Evolutionary conservation across 2,329 filamentous ascomycete species (phyloP), one percentile per base, ranked within the genome.

Genomic region (Fusarium musae): DNA sequence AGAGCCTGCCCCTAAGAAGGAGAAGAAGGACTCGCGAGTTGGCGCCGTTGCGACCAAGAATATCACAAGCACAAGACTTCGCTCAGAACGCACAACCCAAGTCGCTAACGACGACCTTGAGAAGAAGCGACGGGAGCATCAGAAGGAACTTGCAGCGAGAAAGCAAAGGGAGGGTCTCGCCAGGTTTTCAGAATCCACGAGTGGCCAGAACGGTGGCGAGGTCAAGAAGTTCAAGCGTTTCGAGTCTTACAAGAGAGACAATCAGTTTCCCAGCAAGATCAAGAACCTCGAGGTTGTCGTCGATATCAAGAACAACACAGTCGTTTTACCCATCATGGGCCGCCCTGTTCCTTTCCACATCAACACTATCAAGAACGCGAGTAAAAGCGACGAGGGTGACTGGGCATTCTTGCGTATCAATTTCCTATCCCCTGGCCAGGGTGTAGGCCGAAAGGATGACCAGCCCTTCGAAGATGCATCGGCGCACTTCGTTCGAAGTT

Each of bases 201-300:
- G 91, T 66, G 94, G 92, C 65, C 88, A 96, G 73, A 96, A 97
- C 78, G 96, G 96, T 39, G 91, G 92, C n/a, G 93, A 96, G 75
- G 93, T 97, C 81, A 98, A 98, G 87, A 97, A 96, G 84, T 98
- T 99, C 87, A 98, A 98, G 86, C 93, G 95, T 63, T 99, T 98
- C 80, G 96, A 99, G 83, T 99, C 96, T 0, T 99, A 99, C 86
- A 99, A 98, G 87, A 91, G 96, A 69, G 96, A 98, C 82, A 97
- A 97, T 77, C 96, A 98, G 82, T 91, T 99, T 60, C 96, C 96
- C 4, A 80, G 88, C 19, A 92, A 91, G 79, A 91, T 97, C 74
- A 93, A 93, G 81, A 96, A 97, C 77, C 87, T 98, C 63, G 92
- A 93, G 70, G 94, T 99, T 70, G 89, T 97, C 28, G 94, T 98